A percentile compares a stretch with the other conserved stretches of the same genome.
phyloP scores from a whole-genome alignment of 805 yeast species.

The Myxozyma udenii region DNA sequence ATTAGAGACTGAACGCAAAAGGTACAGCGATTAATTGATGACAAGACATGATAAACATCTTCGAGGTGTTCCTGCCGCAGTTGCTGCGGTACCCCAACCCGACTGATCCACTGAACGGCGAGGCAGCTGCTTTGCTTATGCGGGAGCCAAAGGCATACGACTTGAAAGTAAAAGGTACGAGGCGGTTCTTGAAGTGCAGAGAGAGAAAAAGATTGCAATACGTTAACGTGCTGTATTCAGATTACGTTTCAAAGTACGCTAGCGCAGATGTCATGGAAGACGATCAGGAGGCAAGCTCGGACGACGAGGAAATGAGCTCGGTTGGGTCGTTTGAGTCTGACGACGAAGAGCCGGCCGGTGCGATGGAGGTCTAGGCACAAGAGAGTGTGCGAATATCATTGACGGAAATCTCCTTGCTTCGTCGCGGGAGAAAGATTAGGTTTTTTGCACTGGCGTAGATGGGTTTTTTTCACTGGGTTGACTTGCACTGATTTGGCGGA shows the following conservation, averaged over 20 bases:
- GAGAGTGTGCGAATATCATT: not conserved
- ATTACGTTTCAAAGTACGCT: constrained; percentile 72
- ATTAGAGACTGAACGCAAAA: not conserved
- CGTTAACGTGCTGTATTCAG: no score
- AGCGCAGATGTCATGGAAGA: constrained; percentile 49
- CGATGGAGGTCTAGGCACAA: constrained; percentile 36
- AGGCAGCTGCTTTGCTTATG: constrained; percentile 76
- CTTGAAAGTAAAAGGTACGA: constrained; percentile 53
- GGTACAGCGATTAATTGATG: not conserved
- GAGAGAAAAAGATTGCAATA: no score
- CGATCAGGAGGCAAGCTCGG: constrained; percentile 42
- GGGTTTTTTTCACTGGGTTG: no score
- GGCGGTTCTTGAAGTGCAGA: no score
- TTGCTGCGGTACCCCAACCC: constrained; percentile 89
- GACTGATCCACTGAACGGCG: constrained; percentile 86
- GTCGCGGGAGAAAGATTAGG: no score
- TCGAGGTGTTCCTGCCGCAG: constrained; percentile 92
- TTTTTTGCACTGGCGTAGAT: no score
- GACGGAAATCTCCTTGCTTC: not conserved
- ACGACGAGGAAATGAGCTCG: constrained; percentile 43
- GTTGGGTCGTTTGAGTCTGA: constrained; percentile 40
- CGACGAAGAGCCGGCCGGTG: constrained; percentile 43
- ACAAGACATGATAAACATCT: constrained; percentile 68
- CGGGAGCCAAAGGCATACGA: constrained; percentile 65
- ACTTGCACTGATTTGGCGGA: no score